Conservation (phyloP, 768 basidiomycete species). For the Filobasidium wieringae region DNA sequence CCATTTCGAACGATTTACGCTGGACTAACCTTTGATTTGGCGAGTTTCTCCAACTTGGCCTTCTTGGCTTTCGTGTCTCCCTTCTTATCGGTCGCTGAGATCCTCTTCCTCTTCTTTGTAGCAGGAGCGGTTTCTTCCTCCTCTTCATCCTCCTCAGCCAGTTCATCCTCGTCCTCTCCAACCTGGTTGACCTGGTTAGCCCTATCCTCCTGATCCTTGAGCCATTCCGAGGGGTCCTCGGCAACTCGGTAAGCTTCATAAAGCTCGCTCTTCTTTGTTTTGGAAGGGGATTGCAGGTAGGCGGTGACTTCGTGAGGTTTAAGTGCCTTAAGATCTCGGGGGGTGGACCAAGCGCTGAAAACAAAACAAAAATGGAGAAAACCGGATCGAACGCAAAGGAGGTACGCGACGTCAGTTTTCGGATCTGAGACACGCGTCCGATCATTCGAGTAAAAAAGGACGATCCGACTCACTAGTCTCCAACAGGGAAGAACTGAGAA, state of each 20-base stretch:
- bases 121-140: slow-evolving; percentile 13
- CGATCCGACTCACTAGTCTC: slow-evolving; percentile 66
- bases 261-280: slow-evolving; percentile 66
- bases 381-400: neutral
- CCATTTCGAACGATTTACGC: neutral
- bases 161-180: slow-evolving; percentile 3
- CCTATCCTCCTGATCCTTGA: slow-evolving; percentile 48
- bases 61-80: slow-evolving; percentile 6
- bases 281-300: slow-evolving; percentile 53
- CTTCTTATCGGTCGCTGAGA: slow-evolving; percentile 3
- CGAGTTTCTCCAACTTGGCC: slow-evolving; percentile 12
- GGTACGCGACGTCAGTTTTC: neutral
- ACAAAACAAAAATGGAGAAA: neutral
- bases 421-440: neutral
- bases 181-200: no score
- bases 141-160: slow-evolving; percentile 9
- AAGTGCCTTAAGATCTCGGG: slow-evolving; percentile 71
- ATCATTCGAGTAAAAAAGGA: neutral
- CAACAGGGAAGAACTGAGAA: slow-evolving; percentile 80
- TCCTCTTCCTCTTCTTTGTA: slow-evolving; percentile 20
- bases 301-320: slow-evolving; percentile 68
- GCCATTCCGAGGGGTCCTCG: slow-evolving; percentile 59
- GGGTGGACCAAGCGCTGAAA: slow-evolving; percentile 65
- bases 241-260: slow-evolving; percentile 63
- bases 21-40: slow-evolving; percentile 9